Conservation (phyloP, 139 green algal genomes). For the Spirogloea muscicola region DNA sequence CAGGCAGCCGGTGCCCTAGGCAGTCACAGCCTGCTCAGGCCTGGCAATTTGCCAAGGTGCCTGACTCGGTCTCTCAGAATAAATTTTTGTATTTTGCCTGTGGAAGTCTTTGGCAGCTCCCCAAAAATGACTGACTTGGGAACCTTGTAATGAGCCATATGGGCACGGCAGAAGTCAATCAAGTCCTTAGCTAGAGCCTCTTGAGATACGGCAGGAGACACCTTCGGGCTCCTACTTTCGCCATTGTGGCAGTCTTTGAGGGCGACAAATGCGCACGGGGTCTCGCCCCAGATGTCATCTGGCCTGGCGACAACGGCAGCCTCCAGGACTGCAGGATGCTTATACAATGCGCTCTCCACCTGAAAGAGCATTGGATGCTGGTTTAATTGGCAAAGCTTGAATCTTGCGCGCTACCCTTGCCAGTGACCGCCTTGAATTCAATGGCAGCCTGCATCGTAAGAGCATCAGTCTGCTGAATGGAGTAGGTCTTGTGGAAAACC, state of each 20-base stretch:
- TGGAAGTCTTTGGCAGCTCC: slow-evolving; percentile 35
- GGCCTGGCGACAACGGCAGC: slow-evolving; percentile 31
- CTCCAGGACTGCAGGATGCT: slow-evolving; percentile 19
- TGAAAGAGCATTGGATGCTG: neutral
- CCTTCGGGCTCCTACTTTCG: neutral
- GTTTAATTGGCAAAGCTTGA: neutral
- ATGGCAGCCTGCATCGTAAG: neutral
- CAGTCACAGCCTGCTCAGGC: too few species aligned
- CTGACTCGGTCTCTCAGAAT: slow-evolving; percentile 17
- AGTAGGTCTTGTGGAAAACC: neutral
- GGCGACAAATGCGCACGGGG: slow-evolving; percentile 17
- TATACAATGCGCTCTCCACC: slow-evolving; percentile 23
- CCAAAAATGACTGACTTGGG: slow-evolving; percentile 19
- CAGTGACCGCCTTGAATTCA: too few species aligned
- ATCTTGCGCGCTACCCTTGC: neutral
- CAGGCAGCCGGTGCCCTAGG: too few species aligned
- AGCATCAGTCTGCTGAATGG: neutral
- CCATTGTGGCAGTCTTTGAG: neutral
- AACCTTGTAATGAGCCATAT: slow-evolving; percentile 24
- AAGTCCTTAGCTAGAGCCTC: slow-evolving; percentile 16
- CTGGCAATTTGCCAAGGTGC: too few species aligned
- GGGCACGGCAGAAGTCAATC: slow-evolving; percentile 25
- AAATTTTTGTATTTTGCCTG: slow-evolving; percentile 39
- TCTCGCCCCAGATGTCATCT: slow-evolving; percentile 25
- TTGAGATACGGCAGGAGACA: neutral